These are phyloP conservation scores for Trichoderma endophyticum DNA, from an alignment of 2,329 filamentous ascomycete genomes.

Conservation along the genomic window DNA sequence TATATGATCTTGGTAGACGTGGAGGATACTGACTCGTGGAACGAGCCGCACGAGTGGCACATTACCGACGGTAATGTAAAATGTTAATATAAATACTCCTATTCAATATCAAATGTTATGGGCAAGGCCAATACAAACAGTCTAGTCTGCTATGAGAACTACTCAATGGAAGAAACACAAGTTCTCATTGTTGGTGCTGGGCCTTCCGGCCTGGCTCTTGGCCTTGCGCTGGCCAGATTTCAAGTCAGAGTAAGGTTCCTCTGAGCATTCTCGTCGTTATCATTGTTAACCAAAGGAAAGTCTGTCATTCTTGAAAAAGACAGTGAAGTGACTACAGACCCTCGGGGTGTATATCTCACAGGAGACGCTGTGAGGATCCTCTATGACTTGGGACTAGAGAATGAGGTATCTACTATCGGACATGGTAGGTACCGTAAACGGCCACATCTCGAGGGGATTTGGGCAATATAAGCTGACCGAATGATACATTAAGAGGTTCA, in stretches of 20 bases:
- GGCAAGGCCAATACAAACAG: neutral
- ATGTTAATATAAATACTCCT: neutral
- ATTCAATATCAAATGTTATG: neutral
- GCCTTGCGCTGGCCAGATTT: neutral
- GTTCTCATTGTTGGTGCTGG: neutral
- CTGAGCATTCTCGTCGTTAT: neutral
- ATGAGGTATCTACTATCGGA: neutral
- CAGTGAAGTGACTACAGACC: neutral
- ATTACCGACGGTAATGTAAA: neutral
- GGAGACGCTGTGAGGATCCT: conserved; percentile 19
- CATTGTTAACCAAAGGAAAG: neutral
- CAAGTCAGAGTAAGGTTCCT: neutral
- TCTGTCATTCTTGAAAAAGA: neutral
- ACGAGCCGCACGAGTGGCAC: neutral
- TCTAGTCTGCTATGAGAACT: neutral
- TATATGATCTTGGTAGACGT: neutral
- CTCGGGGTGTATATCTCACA: conserved; percentile 17
- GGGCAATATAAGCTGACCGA: neutral
- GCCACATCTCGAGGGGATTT: neutral
- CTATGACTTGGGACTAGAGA: conserved; percentile 4
- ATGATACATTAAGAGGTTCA: neutral
- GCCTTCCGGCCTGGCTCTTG: neutral
- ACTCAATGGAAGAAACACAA: neutral
- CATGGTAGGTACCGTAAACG: conserved; percentile 31
- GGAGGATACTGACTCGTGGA: neutral